Evolutionary conservation across 352 stramenopile species (phyloP), one percentile per base, ranked within the genome.

Genomic region (Phytophthora boehmeriae): DNA sequence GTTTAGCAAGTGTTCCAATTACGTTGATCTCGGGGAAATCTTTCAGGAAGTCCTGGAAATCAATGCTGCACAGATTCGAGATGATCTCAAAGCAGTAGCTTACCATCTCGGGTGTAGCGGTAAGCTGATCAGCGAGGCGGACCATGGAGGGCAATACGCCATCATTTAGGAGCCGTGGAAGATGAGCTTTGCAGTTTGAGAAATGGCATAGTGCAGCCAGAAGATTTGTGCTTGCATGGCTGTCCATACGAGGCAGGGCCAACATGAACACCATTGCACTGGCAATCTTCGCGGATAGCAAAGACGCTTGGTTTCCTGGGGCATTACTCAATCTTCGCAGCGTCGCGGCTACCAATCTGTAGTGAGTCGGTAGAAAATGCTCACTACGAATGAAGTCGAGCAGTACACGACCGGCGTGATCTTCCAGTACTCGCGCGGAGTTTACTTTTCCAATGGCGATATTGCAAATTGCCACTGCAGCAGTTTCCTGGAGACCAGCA

Each of bases 1-100:
- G 66, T 20, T 83, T 77, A n/a, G 79, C 84, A 6, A 93, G 66
- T 9, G 78, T 90, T 45, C 68, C 74, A 39, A 93, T 78, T 25
- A 93, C 79, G 43, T 93, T 93, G 59, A 89, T 84, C 34, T 86
- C 75, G 0, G 65, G 65, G 13, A 57, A 56, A 6, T 71, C 34
- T 9, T 69, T 68, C 19, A 68, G 45, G 30, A 76, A 69, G 9
- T 76, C 61, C 20, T 91, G 77, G 60, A 83, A 93, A 57, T 87
- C 64, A 27, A 81, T 56, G 1, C 68, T 73, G 44, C 85, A 91
- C 4, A 92, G 36, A 32, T 89, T 89, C 10, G 85, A 89, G 27
- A 92, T 73, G 17, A 93, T 75, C 54, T 89, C 80, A 51, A 93
- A 93, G 63, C 79, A 92, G 38, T 75, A 70, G n/a, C 17, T 59